These are phyloP conservation scores for Fusarium brevicatenulatum DNA, from an alignment of 2,329 filamentous ascomycete genomes.

Conservation along the genomic window DNA sequence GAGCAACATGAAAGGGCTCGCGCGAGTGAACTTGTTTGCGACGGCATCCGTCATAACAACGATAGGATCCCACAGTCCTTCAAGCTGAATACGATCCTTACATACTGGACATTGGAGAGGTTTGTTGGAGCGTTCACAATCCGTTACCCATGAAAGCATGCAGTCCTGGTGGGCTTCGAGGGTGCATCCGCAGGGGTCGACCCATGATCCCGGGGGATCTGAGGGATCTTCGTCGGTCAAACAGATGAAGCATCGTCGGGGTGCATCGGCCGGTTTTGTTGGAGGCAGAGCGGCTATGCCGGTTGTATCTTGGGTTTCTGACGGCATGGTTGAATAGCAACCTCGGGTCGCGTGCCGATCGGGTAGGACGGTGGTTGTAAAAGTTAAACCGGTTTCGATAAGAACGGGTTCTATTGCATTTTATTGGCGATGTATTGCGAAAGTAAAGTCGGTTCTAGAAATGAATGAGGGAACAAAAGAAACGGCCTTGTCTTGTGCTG, in stretches of 20 bases:
- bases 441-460: neutral
- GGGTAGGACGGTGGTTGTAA: neutral
- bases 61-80: conserved; percentile 77
- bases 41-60: conserved; percentile 73
- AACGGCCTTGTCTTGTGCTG: conserved; percentile 14
- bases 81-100: conserved; percentile 81
- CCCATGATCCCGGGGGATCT: conserved; percentile 70
- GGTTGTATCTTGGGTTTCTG: conserved; percentile 17
- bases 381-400: neutral
- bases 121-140: conserved; percentile 75
- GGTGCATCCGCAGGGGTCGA: conserved; percentile 89
- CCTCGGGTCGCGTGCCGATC: conserved; percentile 29
- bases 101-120: conserved; percentile 89
- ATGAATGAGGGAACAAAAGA: neutral
- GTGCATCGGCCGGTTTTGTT: conserved; percentile 37
- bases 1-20: conserved; percentile 71
- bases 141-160: conserved; percentile 91
- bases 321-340: conserved; percentile 22
- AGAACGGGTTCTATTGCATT: conserved; percentile 16
- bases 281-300: neutral
- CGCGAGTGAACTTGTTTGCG: conserved; percentile 63
- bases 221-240: conserved; percentile 65
- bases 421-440: neutral
- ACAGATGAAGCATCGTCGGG: conserved; percentile 70
- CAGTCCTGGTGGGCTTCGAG: conserved; percentile 91